Conservation (phyloP, 129 eudicot genomes). For the Flaveria trinervia region DNA sequence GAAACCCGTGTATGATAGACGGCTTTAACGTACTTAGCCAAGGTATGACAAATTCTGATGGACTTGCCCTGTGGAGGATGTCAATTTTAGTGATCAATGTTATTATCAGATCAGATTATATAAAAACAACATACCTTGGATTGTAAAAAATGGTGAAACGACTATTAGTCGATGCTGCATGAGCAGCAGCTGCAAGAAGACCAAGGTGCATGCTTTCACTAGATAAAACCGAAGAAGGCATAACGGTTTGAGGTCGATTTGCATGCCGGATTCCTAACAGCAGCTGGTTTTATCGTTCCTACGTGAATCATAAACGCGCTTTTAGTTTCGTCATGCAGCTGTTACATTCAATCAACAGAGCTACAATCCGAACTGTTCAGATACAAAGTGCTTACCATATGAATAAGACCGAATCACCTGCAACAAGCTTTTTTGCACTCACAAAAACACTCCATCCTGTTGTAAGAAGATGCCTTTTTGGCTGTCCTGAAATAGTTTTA, state of each 20-base stretch:
- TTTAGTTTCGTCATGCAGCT: background rate
- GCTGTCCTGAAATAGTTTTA: slow-evolving; percentile 67
- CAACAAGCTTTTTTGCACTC: slow-evolving; percentile 90
- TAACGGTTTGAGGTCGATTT: slow-evolving; percentile 84
- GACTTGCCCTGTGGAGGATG: slow-evolving; percentile 66
- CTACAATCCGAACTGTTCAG: background rate
- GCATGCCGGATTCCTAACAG: slow-evolving; percentile 90
- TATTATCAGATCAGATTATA: background rate
- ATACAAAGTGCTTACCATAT: slow-evolving; percentile 59
- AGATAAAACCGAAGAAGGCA: slow-evolving; percentile 95
- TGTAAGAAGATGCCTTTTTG: slow-evolving; percentile 91
- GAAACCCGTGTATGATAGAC: slow-evolving; percentile 88
- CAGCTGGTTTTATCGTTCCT: slow-evolving; percentile 92
- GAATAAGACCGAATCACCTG: slow-evolving; percentile 89
- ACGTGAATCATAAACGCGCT: background rate
- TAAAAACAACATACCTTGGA: slow-evolving; percentile 62
- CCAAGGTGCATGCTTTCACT: slow-evolving; percentile 98
- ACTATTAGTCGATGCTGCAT: slow-evolving; percentile 91
- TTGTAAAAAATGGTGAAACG: slow-evolving; percentile 87
- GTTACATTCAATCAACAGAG: background rate
- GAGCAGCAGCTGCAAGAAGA: slow-evolving; percentile 98
- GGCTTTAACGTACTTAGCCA: slow-evolving; percentile 76
- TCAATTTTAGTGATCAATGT: slow-evolving; percentile 5
- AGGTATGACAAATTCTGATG: slow-evolving; percentile 86
- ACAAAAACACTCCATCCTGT: slow-evolving; percentile 98